Evolutionary conservation across 352 stramenopile species (phyloP).

Genomic region (Blastocystis sp.): DNA sequence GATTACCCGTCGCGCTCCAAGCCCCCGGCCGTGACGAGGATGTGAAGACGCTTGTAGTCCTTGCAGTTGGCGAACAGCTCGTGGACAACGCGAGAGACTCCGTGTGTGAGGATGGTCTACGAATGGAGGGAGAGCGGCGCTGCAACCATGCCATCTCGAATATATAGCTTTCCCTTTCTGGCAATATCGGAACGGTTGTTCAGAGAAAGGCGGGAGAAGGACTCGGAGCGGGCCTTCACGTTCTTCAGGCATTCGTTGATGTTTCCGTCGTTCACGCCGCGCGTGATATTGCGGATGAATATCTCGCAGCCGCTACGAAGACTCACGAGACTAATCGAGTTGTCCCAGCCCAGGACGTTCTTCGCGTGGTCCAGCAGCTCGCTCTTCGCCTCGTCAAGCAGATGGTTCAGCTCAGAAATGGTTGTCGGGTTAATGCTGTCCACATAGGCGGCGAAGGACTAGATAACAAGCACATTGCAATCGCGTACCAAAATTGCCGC

Average conservation of each 20-base stretch:
- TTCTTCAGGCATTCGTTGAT: not conserved
- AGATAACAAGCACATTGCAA: not conserved
- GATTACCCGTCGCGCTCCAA: conserved; percentile 61
- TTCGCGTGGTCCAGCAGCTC: conserved; percentile 2
- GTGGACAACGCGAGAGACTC: conserved; percentile 50
- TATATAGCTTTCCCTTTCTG: conserved; percentile 39
- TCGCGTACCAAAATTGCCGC: conserved; percentile 22
- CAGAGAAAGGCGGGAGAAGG: conserved; percentile 24
- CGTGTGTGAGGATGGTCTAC: conserved; percentile 67
- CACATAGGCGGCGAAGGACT: conserved; percentile 44
- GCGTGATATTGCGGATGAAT: conserved; percentile 37
- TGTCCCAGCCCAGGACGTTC: not conserved
- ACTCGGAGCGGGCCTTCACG: not conserved
- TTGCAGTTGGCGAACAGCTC: conserved; percentile 56
- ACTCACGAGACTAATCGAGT: conserved; percentile 31
- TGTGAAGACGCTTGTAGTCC: conserved; percentile 48
- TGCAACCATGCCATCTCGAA: conserved; percentile 49
- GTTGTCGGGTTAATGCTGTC: conserved; percentile 16
- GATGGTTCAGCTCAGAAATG: conserved; percentile 8
- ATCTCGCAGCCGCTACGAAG: conserved; percentile 45
- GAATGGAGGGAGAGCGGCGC: not conserved
- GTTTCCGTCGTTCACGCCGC: conserved; percentile 59
- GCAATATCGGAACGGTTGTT: conserved; percentile 47
- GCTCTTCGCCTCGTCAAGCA: conserved; percentile 19
- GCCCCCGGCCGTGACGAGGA: conserved; percentile 44